Conservation (phyloP, 2,329 filamentous ascomycete species). For the Dothistroma pini region DNA sequence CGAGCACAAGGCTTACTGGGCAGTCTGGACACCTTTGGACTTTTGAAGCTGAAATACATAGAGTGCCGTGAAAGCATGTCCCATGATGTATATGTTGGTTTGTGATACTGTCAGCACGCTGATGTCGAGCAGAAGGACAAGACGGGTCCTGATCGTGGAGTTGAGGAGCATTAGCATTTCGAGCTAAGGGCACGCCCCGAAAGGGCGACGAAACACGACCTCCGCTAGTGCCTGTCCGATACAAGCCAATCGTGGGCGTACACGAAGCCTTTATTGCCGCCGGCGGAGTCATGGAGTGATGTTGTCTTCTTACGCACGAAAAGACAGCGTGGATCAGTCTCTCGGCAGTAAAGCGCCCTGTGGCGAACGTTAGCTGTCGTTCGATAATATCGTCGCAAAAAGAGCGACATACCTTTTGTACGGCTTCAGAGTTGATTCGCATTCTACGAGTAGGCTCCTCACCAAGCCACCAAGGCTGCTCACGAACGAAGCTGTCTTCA, state of each 20-base stretch:
- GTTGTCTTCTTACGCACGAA: neutral
- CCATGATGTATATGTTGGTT: neutral
- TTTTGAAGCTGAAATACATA: neutral
- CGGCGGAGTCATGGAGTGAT: neutral
- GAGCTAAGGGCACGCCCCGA: neutral
- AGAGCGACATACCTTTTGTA: constrained; percentile 17
- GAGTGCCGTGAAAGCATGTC: neutral
- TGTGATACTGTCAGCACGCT: neutral
- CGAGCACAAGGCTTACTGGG: neutral
- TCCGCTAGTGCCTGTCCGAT: neutral
- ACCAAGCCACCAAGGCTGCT: constrained; percentile 45
- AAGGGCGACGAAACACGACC: neutral
- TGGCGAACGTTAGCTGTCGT: neutral
- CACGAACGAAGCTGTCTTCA: constrained; percentile 40
- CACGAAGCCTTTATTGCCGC: neutral
- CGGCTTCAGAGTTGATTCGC: constrained; percentile 24
- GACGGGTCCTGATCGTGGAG: too few species aligned
- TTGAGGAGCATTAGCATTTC: neutral
- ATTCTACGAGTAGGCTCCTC: constrained; percentile 31
- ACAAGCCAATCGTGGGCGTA: neutral
- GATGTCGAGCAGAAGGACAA: too few species aligned
- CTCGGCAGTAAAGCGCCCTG: constrained; percentile 10
- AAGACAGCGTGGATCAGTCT: neutral
- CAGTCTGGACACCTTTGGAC: neutral
- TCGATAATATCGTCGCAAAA: neutral